Evolutionary conservation across 768 basidiomycete genomes (phyloP), one percentile per base, ranked within the genome.

Genomic region (Sarcodon aspratus): DNA sequence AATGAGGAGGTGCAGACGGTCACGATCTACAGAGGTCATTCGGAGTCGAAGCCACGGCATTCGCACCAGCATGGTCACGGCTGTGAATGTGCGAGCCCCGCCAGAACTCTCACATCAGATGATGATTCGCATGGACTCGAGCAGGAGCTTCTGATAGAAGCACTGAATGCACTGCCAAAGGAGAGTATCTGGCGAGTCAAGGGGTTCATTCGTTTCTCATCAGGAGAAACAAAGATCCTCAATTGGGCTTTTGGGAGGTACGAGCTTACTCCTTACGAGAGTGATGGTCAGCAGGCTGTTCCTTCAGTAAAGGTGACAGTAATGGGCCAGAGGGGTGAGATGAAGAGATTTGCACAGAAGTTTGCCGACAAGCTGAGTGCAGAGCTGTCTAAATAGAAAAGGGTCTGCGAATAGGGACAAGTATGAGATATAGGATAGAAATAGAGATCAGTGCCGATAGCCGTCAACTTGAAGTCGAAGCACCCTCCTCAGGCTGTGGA

Each of bases 231-330:
- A 7, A 61, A 73, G 59, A 85, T 92, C 51, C 57, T 95, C 50
- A 97, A 97, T 60, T 97, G 91, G 90, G 92, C 93, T 7, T 97
- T 96, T 66, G 89, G 89, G 11, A 76, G 93, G 36, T 82, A 76
- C 60, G 88, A 92, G 27, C 64, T 84, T 36, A 73, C 80, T 9
- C 68, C 62, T 4, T 55, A 62, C 11, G 54, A 57, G 15, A 54
- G 65, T 35, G 62, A 62, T 1, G 63, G 64, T n/a, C 55, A 52
- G 33, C 45, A 54, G 44, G 36, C 44, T 17, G 59, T 57, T 1
- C 60, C 55, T 9, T 66, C 70, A 6, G 58, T 91, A 18, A 69
- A 73, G 48, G 54, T 95, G 61, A 95, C 91, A n/a, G 74, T 87
- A 31, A 97, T 97, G 94, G 93, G 93, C 8, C 85, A 87, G 60